Base-by-base conservation (phyloP, 129 eudicot genomes). In the Arctium lappa region DNA sequence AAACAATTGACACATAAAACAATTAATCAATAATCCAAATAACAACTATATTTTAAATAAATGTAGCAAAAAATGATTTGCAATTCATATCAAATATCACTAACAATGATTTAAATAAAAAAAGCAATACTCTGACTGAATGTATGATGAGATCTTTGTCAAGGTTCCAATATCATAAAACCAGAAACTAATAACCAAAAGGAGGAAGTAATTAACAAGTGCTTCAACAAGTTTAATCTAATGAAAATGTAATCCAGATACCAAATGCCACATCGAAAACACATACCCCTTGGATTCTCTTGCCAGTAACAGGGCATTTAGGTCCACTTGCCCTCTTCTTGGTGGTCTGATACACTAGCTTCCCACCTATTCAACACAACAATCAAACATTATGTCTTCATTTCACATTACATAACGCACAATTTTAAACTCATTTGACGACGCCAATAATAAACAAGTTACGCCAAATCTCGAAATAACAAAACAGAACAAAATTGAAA, bases 291-390 rank as follows among this genome's bases (percentile, higher is more conserved):
- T 93, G 97, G 70, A 91, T 93, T 80, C 97, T 86, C 87, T 93
- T 93, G 74, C 95, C 97, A 16, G 97, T 91, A 32, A 93, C 92
- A 46, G 97, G 97, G 80, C 97, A 90, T 77, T 90, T 92, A 0
- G 94, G 97, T 30, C 97, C 97, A 71, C 93, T 93, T 1, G 97
- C 97, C 81, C 95, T 89, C 95, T 93, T 93, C 82, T 89, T 89
- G 10, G 93, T 89, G 15, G 85, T 88, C 84, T 91, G 95, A 42
- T 91, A 93, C 53, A 91, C 92, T 1, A 91, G 86, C 86, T 91
- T 93, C 2, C 95, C 95, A 40, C 95, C 94, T 90, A 75, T 72
- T 27, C 9, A 30, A 9, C 44, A 74, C 85, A 82, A 39, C 69
- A 68, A 77, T 5, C 60, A 70, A 79, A 65, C 50, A 37, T 65